These are phyloP conservation scores for Candida alai DNA, from an alignment of 805 yeast species.

Conservation along the genomic window DNA sequence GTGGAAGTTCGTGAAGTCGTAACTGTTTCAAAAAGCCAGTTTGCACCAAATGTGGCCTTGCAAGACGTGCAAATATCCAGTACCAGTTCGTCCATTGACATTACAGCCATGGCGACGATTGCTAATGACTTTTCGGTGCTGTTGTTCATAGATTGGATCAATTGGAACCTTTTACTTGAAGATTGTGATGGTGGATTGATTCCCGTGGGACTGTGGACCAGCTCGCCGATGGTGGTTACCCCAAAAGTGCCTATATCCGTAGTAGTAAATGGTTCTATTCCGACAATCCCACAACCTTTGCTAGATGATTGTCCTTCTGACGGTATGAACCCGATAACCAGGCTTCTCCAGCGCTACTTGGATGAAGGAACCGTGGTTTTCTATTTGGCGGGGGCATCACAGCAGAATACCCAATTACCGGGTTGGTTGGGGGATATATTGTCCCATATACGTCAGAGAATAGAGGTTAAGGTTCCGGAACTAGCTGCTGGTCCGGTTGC, in stretches of 20 bases:
- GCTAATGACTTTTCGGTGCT: constrained; percentile 16
- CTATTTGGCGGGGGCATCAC: constrained; percentile 14
- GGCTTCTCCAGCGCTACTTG: constrained; percentile 16
- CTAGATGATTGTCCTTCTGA: constrained; percentile 16
- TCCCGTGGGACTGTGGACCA: constrained; percentile 22
- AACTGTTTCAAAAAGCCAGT: constrained; percentile 8
- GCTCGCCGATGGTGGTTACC: constrained; percentile 11
- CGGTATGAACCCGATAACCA: constrained; percentile 18
- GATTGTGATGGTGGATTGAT: constrained; percentile 21
- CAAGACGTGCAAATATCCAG: constrained; percentile 12
- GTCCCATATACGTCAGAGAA: constrained; percentile 9
- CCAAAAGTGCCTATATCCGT: constrained; percentile 16
- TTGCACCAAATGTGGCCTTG: constrained; percentile 16
- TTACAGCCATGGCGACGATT: constrained; percentile 5
- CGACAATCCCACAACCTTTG: constrained; percentile 16
- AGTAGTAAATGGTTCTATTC: constrained; percentile 18
- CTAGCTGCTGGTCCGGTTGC: neutral
- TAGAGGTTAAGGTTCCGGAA: constrained; percentile 14
- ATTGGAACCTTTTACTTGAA: constrained; percentile 25
- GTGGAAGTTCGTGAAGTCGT: constrained; percentile 14
- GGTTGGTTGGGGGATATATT: constrained; percentile 22
- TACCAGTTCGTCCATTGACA: neutral
- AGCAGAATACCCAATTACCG: constrained; percentile 15
- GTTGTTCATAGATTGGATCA: constrained; percentile 16
- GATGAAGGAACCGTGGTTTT: constrained; percentile 15